Conservation (phyloP, 2,329 filamentous ascomycete species). For the Exophiala xenobiotica region DNA sequence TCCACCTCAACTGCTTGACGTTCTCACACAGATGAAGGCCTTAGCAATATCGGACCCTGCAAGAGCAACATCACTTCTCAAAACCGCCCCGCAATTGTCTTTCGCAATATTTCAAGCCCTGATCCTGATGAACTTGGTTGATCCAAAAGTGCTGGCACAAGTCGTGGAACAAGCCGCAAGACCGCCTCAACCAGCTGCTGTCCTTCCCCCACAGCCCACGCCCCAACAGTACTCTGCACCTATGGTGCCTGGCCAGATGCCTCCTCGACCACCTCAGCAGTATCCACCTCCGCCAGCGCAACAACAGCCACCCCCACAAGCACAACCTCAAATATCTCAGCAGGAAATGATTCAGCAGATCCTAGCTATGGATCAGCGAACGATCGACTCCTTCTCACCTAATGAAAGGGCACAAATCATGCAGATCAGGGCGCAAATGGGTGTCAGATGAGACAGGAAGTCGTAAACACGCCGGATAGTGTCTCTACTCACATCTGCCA, state of each 20-base stretch:
- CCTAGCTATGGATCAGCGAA: slow-evolving; percentile 73
- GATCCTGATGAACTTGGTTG: slow-evolving; percentile 87
- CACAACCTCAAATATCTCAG: slow-evolving; percentile 51
- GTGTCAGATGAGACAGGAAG: slow-evolving; percentile 23
- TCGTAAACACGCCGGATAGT: not conserved
- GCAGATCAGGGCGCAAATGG: slow-evolving; percentile 66
- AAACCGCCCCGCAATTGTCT: slow-evolving; percentile 85
- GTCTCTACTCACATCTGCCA: too few relatives aligned
- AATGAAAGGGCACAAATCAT: slow-evolving; percentile 77
- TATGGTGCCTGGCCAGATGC: slow-evolving; percentile 30
- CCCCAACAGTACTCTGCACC: slow-evolving; percentile 33
- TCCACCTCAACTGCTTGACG: slow-evolving; percentile 84
- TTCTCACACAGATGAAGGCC: slow-evolving; percentile 90
- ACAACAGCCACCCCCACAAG: slow-evolving; percentile 37
- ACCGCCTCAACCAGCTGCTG: slow-evolving; percentile 28
- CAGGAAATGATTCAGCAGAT: slow-evolving; percentile 78
- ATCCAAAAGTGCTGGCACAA: slow-evolving; percentile 74
- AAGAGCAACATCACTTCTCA: slow-evolving; percentile 80
- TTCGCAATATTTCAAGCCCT: slow-evolving; percentile 95
- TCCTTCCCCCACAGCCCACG: slow-evolving; percentile 35
- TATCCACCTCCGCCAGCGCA: slow-evolving; percentile 32
- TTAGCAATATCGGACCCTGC: slow-evolving; percentile 78
- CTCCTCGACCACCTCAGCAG: slow-evolving; percentile 33
- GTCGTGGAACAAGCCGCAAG: slow-evolving; percentile 65
- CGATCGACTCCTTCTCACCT: slow-evolving; percentile 76